Base-by-base conservation (phyloP, 352 stramenopile species). In the Phytopythium cucurbitacearum region DNA sequence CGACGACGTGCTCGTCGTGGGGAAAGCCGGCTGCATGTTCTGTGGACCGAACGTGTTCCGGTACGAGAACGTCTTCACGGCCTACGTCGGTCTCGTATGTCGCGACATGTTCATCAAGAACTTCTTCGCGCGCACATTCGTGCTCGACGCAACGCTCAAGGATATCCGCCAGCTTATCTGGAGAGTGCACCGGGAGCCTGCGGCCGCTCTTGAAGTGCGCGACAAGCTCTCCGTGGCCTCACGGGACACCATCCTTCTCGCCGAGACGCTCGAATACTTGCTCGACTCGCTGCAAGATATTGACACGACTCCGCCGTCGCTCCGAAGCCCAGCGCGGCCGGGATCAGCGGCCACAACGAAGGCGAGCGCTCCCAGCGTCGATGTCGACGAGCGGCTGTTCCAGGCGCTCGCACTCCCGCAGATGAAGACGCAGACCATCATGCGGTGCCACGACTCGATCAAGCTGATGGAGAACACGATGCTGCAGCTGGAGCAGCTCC, bases 21-120 rank as follows among this genome's bases (percentile, higher is more conserved):
- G 96, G 7, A 91, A 89, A 13, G 76, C 95, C 36, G 96, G 96
- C 1, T 85, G 98, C 38, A 63, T 99, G 11, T 83, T 99, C 44
- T 96, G 87, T 7, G 96, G 96, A 0, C 96, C 96, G 0, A 97
- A 98, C 60, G 91, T 94, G n/a, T 85, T 96, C 38, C 88, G 97
- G 50, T 97, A 98, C 65, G 96, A 99, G 64, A 82, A 90, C 36
- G 69, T 99, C 5, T 81, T 99, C 41, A 98, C 94, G 51, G 87
- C 88, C 28, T 99, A 98, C 69, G 70, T 99, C 15, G 90, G 95
- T 35, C 95, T 99, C 54, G 94, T 97, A 48, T 97, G 87, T 53
- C 95, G 97, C 43, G 96, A 99, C 69, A 94, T 99, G 9, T 99
- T 99, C 58, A 85, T 98, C 60, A 91, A 97, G 63, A 99, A 99